phyloP scores from a whole-genome alignment of 306 rosid species.

The Fagus sylvatica region DNA sequence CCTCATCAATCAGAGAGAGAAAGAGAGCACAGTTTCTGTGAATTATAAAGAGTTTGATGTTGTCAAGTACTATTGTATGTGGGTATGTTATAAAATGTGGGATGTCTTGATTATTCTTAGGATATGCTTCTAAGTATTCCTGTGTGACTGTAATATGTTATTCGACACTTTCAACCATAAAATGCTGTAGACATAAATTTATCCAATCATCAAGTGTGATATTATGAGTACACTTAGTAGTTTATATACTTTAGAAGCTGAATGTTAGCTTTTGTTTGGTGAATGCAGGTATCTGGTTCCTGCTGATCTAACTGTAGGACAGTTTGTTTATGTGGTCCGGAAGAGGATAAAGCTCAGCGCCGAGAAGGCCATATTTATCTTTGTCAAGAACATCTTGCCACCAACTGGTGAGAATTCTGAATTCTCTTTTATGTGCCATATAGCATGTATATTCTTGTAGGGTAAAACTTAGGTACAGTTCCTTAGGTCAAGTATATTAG shows the following conservation, averaged over 20 bases:
- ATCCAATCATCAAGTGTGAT: background rate
- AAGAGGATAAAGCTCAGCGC: slow-evolving; percentile 85
- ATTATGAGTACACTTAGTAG: background rate
- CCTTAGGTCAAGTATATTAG: no score
- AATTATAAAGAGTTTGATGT: background rate
- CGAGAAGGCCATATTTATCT: slow-evolving; percentile 86
- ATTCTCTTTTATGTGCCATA: background rate
- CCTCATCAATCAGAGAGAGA: background rate
- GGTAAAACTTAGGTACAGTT: no score
- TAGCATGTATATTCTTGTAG: background rate
- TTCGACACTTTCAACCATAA: background rate
- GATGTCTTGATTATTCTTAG: background rate
- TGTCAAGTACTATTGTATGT: background rate
- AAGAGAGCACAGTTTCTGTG: background rate
- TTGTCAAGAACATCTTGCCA: slow-evolving; percentile 78
- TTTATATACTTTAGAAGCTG: background rate
- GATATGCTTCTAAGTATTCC: background rate
- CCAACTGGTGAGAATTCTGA: slow-evolving; percentile 64
- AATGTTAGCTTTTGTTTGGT: slow-evolving; percentile 11
- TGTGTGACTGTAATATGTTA: background rate
- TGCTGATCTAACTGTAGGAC: slow-evolving; percentile 84
- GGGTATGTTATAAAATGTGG: background rate
- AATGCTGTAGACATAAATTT: background rate
- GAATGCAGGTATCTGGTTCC: slow-evolving; percentile 80
- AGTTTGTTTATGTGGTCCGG: slow-evolving; percentile 84